phyloP scores from a whole-genome alignment of 179 eudicot species.

The Dionaea muscipula region DNA sequence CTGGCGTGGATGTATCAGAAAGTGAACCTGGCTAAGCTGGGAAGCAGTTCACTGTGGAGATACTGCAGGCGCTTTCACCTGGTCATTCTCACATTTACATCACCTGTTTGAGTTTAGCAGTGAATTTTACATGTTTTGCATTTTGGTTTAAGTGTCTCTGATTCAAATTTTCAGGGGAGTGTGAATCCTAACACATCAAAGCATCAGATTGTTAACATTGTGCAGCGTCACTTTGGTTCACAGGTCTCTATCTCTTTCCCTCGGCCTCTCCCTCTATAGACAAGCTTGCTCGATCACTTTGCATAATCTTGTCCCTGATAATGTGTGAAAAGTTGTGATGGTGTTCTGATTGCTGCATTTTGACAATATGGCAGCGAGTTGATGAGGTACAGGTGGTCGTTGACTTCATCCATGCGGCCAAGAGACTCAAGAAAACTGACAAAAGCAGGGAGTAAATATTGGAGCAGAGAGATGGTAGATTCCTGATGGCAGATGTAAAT shows the following conservation, averaged over 20 bases:
- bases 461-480: constrained; percentile 6
- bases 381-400: constrained; percentile 73
- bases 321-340: background rate
- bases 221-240: constrained; percentile 71
- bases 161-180: too few species aligned
- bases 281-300: too few species aligned
- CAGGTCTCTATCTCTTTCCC: constrained; percentile 28
- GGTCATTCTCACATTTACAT: constrained; percentile 27
- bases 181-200: constrained; percentile 40
- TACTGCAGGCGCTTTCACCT: constrained; percentile 71
- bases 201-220: constrained; percentile 52
- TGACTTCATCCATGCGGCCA: constrained; percentile 64
- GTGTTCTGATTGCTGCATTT: background rate
- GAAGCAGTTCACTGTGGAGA: constrained; percentile 75
- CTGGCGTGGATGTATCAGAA: constrained; percentile 23
- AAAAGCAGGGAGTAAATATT: constrained; percentile 17
- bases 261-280: background rate
- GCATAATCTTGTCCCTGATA: background rate
- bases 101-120: background rate
- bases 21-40: constrained; percentile 59
- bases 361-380: constrained; percentile 33
- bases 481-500: background rate
- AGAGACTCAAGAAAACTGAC: constrained; percentile 36
- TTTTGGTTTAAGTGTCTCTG: too few species aligned
- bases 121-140: background rate